phyloP scores from a whole-genome alignment of 1,284 basidiomycete species.

The Papiliotrema flavescens region DNA sequence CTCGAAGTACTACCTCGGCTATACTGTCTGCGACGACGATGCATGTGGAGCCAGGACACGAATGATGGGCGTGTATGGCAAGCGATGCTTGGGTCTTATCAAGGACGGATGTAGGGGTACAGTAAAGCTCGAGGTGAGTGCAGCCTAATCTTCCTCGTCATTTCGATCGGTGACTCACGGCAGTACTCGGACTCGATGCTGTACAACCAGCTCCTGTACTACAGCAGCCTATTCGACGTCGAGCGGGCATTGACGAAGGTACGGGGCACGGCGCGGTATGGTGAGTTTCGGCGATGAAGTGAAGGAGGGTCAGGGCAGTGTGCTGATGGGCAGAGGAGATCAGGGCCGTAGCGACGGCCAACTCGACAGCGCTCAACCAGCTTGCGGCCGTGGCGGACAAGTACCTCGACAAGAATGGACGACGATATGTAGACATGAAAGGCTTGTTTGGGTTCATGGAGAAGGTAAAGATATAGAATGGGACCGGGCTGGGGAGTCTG shows the following conservation, averaged over 20 bases:
- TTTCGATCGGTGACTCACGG: background rate
- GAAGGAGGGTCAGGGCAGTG: no score
- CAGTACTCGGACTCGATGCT: conserved; percentile 79
- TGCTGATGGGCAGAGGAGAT: conserved; percentile 57
- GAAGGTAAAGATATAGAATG: conserved; percentile 29
- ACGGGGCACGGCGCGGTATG: conserved; percentile 53
- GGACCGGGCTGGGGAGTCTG: no score
- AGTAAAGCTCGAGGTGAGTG: conserved; percentile 69
- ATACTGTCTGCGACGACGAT: conserved; percentile 81
- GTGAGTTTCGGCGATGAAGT: conserved; percentile 52
- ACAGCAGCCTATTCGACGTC: conserved; percentile 68
- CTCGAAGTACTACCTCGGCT: conserved; percentile 79
- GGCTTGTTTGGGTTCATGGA: conserved; percentile 73
- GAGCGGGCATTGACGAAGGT: conserved; percentile 61
- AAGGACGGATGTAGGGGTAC: conserved; percentile 62
- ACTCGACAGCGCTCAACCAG: conserved; percentile 55
- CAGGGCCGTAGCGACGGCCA: conserved; percentile 53
- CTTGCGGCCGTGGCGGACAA: conserved; percentile 64
- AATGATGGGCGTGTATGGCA: conserved; percentile 83
- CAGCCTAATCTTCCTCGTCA: background rate
- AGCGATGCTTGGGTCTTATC: conserved; percentile 61
- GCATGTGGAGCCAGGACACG: conserved; percentile 81
- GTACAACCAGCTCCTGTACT: conserved; percentile 85
- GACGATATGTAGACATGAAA: conserved; percentile 78
- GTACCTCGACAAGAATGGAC: conserved; percentile 76